Percentiles rank a stretch among this genome's conserved stretches.
Conservation (phyloP, 208 protist species). For the Crithidia bombi region DNA sequence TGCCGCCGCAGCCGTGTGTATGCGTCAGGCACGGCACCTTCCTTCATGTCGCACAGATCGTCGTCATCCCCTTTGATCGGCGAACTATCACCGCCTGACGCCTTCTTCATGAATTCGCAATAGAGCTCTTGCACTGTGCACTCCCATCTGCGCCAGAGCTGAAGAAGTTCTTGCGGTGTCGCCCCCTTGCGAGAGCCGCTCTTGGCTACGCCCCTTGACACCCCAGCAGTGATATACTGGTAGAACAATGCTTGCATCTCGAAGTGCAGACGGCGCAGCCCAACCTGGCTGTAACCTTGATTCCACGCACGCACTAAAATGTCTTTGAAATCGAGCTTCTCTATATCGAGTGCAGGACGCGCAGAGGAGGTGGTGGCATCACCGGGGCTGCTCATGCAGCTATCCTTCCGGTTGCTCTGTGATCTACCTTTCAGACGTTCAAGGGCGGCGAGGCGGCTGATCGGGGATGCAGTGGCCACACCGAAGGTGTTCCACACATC, state of each 20-base stretch:
- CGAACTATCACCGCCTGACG: not conserved
- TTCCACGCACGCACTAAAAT: constrained; percentile 51
- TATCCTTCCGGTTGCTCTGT: not conserved
- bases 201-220: not conserved
- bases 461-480: constrained; percentile 18
- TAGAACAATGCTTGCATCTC: constrained; percentile 65
- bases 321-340: constrained; percentile 31
- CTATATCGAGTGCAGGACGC: constrained; percentile 24
- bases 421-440: constrained; percentile 25
- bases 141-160: constrained; percentile 18
- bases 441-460: constrained; percentile 32
- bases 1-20: constrained; percentile 16
- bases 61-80: not conserved
- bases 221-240: constrained; percentile 1
- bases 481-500: constrained; percentile 35
- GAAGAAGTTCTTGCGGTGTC: constrained; percentile 4
- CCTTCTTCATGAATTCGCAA: constrained; percentile 10
- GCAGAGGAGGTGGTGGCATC: not conserved
- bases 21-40: not conserved
- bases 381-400: not conserved
- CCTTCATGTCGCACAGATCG: not conserved
- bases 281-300: constrained; percentile 42
- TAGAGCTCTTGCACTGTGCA: not conserved
- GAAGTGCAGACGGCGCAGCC: constrained; percentile 58
- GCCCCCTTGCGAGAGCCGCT: not conserved